phyloP scores from a whole-genome alignment of 1,139 yeast genomes.

The Wickerhamiella pararugosa region DNA sequence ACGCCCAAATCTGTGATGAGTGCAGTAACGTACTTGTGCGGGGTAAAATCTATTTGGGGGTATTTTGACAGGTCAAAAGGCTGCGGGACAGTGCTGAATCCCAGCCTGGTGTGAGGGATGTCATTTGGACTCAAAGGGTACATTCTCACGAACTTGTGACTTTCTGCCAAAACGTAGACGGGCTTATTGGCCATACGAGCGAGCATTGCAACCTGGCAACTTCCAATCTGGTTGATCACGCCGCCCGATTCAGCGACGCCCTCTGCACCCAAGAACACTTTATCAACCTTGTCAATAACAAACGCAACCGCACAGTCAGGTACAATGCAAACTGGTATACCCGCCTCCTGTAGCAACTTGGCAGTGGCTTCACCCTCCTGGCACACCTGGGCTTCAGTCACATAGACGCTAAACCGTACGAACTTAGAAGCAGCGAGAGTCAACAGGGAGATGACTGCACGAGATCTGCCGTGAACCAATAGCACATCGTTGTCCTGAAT shows the following conservation, averaged over 20 bases:
- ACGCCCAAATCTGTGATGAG: slow-evolving; percentile 93
- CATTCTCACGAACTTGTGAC: slow-evolving; percentile 91
- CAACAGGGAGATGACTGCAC: slow-evolving; percentile 73
- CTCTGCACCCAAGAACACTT: slow-evolving; percentile 93
- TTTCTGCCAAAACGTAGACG: slow-evolving; percentile 81
- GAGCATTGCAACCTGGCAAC: slow-evolving; percentile 86
- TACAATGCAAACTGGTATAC: slow-evolving; percentile 80
- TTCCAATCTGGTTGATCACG: slow-evolving; percentile 87
- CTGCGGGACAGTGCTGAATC: slow-evolving; percentile 21
- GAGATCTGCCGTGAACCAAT: slow-evolving; percentile 79
- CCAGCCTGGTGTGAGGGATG: slow-evolving; percentile 45
- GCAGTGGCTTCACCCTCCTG: slow-evolving; percentile 72
- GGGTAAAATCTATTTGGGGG: slow-evolving; percentile 76
- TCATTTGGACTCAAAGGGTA: slow-evolving; percentile 92
- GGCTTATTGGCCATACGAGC: slow-evolving; percentile 89
- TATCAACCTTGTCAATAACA: slow-evolving; percentile 80
- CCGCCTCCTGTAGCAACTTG: slow-evolving; percentile 47
- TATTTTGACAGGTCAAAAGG: slow-evolving; percentile 21
- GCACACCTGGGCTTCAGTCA: slow-evolving; percentile 86
- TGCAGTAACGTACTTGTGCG: slow-evolving; percentile 91
- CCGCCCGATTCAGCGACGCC: slow-evolving; percentile 99
- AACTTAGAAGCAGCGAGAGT: slow-evolving; percentile 58
- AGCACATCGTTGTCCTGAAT: slow-evolving; percentile 85
- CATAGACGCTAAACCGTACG: slow-evolving; percentile 75
- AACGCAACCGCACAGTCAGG: slow-evolving; percentile 93